phyloP scores from a whole-genome alignment of 1,139 yeast species.

The Hyphopichia burtonii region DNA sequence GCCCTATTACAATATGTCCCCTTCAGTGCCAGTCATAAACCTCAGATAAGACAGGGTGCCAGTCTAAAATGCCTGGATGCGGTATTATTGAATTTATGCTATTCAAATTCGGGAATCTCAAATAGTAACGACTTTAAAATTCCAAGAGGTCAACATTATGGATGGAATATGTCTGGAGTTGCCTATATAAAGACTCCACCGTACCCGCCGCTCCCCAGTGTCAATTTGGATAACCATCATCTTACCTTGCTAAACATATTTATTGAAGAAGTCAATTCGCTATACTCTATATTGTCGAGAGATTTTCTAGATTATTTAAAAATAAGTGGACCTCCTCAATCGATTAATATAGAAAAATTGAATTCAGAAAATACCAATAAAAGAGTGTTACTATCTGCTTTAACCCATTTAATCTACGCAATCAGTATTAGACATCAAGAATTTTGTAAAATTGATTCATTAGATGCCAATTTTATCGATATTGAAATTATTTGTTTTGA shows the following conservation, averaged over 20 bases:
- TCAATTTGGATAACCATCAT: not conserved
- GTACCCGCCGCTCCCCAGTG: not conserved
- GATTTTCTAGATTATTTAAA: not conserved
- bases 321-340: not conserved
- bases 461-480: not conserved
- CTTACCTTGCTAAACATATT: not conserved
- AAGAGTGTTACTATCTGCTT: not conserved
- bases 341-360: not conserved
- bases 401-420: not conserved
- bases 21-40: not conserved
- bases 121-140: not conserved
- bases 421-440: not conserved
- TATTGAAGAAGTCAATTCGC: not conserved
- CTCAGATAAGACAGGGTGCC: not conserved
- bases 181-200: not conserved
- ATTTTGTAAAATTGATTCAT: not conserved
- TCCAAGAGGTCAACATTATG: conserved; percentile 1
- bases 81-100: not conserved
- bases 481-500: not conserved
- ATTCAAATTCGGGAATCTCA: not conserved
- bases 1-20: not conserved
- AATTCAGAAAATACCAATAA: not conserved
- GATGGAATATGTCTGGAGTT: conserved; percentile 1
- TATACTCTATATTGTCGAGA: not conserved
- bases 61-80: not conserved